A percentile compares a stretch with the other conserved stretches of the same genome.
Evolutionary conservation across 2,329 filamentous ascomycete genomes (phyloP).

Genomic region (Colletotrichum sp.): DNA sequence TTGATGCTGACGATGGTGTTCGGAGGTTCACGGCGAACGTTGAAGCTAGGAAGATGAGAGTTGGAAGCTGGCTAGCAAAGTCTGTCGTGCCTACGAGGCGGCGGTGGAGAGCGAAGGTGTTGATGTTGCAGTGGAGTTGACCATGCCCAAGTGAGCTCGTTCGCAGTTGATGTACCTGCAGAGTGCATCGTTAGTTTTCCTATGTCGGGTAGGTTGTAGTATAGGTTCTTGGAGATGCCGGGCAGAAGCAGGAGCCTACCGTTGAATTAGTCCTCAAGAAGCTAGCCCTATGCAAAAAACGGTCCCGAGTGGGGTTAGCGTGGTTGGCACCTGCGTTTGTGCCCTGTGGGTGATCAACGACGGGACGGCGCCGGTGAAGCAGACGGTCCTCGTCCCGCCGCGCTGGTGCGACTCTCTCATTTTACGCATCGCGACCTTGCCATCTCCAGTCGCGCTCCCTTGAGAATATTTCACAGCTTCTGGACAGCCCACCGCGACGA

Average conservation of each 20-base stretch:
- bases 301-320: not conserved
- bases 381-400: not conserved
- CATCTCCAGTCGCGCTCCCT: not conserved
- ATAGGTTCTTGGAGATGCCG: not conserved
- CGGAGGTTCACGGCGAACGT: not conserved
- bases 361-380: not conserved
- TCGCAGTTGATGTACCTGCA: not conserved
- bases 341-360: not conserved
- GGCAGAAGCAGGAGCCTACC: not conserved
- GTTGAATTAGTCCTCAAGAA: not conserved
- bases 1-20: not conserved
- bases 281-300: not conserved
- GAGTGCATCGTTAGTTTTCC: not conserved
- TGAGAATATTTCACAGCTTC: not conserved
- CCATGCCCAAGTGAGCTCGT: not conserved
- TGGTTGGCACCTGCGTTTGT: not conserved
- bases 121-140: not conserved
- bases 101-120: not conserved
- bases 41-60: not conserved
- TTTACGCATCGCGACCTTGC: not conserved
- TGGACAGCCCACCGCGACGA: not conserved
- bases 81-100: not conserved
- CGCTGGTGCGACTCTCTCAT: constrained; percentile 8
- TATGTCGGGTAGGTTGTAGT: not conserved
- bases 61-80: not conserved